These are phyloP conservation scores for Penicilliopsis zonata DNA, from an alignment of 495 filamentous ascomycete genomes.

Conservation along the genomic window DNA sequence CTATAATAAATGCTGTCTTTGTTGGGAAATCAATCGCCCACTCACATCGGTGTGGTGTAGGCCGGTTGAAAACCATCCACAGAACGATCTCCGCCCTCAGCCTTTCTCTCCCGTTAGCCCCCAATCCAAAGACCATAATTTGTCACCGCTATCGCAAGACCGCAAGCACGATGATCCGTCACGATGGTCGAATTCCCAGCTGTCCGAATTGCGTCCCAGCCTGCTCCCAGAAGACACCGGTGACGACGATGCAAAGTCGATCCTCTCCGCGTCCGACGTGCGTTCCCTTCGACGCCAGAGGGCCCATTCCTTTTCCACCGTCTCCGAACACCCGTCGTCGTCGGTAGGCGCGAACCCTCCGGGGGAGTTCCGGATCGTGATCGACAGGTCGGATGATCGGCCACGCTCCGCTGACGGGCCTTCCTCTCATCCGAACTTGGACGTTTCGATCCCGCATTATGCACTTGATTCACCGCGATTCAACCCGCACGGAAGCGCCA, in stretches of 20 bases:
- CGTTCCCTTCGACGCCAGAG: conserved; percentile 34
- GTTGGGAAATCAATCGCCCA: conserved; percentile 9
- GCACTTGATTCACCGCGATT: conserved; percentile 75
- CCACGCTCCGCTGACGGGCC: conserved; percentile 63
- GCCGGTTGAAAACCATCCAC: conserved; percentile 35
- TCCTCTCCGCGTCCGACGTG: conserved; percentile 13
- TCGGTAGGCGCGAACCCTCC: conserved; percentile 16
- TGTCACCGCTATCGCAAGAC: conserved; percentile 13
- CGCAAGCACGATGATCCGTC: conserved; percentile 17
- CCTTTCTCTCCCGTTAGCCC: conserved; percentile 14
- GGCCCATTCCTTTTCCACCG: conserved; percentile 52
- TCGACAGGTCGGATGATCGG: conserved; percentile 59
- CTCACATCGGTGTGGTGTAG: conserved; percentile 22
- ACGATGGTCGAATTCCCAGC: conserved; percentile 35
- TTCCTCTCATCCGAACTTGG: conserved; percentile 43
- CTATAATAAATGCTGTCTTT: not conserved
- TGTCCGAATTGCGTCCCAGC: conserved; percentile 32
- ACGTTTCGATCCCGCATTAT: conserved; percentile 80
- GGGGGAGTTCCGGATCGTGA: conserved; percentile 72
- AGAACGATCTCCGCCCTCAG: conserved; percentile 17
- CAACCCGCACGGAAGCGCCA: conserved; percentile 63
- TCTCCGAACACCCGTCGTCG: conserved; percentile 36
- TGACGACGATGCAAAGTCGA: conserved; percentile 16
- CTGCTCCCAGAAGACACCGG: conserved; percentile 11
- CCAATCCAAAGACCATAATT: conserved; percentile 23